Conservation (phyloP, 106 monocot species). For the Dendrobium officinale region DNA sequence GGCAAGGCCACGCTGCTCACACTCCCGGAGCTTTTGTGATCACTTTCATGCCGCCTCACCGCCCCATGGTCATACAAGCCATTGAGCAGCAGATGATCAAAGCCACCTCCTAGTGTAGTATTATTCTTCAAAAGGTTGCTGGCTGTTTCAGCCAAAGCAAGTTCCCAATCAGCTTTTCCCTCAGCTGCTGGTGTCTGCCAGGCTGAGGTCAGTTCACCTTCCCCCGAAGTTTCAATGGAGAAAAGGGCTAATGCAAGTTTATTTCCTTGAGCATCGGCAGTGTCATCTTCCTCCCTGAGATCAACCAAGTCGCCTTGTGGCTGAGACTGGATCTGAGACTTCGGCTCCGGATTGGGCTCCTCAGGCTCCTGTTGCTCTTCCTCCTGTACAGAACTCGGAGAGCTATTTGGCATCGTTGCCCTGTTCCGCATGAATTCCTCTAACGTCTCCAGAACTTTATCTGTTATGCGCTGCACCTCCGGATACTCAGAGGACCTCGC, state of each 20-base stretch:
- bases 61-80: constrained; percentile 89
- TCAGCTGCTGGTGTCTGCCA: constrained; percentile 71
- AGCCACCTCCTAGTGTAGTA: constrained; percentile 54
- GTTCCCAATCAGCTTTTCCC: constrained; percentile 79
- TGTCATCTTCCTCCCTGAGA: constrained; percentile 44
- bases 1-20: constrained; percentile 72
- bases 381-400: constrained; percentile 16
- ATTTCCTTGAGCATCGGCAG: constrained; percentile 57
- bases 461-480: constrained; percentile 69
- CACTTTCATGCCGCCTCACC: constrained; percentile 48
- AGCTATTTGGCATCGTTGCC: constrained; percentile 40
- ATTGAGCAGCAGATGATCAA: constrained; percentile 58
- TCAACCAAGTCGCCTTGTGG: constrained; percentile 45
- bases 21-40: constrained; percentile 43
- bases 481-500: constrained; percentile 80
- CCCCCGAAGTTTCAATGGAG: constrained; percentile 13
- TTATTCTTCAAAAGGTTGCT: constrained; percentile 76
- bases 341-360: neutral
- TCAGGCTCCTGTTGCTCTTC: constrained; percentile 8
- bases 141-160: constrained; percentile 61
- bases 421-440: constrained; percentile 80
- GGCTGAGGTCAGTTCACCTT: constrained; percentile 46
- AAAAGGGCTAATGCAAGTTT: constrained; percentile 80
- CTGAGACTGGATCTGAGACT: constrained; percentile 1
- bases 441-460: constrained; percentile 64